A percentile compares a stretch with the other conserved stretches of the same genome.
Conservation (phyloP, 306 rosid species). For the Vigna angularis region DNA sequence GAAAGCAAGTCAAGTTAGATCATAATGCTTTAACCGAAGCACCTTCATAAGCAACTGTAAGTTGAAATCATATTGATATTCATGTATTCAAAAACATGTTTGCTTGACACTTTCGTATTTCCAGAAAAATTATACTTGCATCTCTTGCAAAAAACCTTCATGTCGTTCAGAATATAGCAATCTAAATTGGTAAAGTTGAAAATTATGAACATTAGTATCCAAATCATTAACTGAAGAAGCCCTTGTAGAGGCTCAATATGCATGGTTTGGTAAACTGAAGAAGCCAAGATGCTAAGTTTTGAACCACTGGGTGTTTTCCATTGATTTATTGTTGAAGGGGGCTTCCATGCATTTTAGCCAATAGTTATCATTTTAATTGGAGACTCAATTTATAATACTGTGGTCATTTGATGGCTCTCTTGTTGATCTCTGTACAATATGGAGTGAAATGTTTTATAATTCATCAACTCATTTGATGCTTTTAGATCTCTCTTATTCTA, state of each 20-base stretch:
- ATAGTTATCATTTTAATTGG: neutral
- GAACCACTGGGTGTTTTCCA: neutral
- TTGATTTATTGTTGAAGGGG: conserved; percentile 26
- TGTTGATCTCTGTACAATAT: conserved; percentile 27
- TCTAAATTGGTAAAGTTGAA: neutral
- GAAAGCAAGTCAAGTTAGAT: conserved; percentile 62
- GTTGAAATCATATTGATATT: conserved; percentile 43
- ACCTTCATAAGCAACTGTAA: conserved; percentile 53
- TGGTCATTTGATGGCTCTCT: conserved; percentile 6
- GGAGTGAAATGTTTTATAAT: conserved; percentile 27
- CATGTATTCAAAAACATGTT: conserved; percentile 23
- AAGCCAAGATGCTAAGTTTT: conserved; percentile 5
- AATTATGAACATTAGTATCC: neutral
- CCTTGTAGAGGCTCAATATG: conserved; percentile 6
- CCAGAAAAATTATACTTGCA: neutral
- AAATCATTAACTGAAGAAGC: neutral
- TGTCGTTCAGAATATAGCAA: conserved; percentile 4
- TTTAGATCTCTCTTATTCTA: conserved; percentile 7
- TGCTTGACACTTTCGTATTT: conserved; percentile 25
- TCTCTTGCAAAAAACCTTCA: conserved; percentile 2
- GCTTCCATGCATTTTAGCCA: conserved; percentile 2
- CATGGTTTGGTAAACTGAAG: neutral
- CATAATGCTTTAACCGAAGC: conserved; percentile 43
- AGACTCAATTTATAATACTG: conserved; percentile 11
- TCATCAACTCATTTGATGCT: neutral